Evolutionary conservation across 331 rosid species (phyloP).

Genomic region (Pyrus hybrid): DNA sequence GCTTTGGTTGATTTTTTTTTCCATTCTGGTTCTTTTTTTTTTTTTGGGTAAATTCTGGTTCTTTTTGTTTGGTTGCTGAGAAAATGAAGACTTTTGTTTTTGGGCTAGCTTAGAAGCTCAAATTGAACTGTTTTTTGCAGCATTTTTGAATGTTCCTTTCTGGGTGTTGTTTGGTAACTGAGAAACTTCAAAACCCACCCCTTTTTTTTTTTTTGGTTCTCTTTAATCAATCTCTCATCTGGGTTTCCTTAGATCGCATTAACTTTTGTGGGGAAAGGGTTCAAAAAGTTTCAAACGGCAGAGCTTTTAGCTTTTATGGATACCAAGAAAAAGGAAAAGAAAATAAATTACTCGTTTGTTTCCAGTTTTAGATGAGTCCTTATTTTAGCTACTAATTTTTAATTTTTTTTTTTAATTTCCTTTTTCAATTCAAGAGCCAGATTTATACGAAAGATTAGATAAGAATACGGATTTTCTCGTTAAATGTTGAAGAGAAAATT

Average conservation of each 20-base stretch:
- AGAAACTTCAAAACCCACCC: neutral
- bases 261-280: neutral
- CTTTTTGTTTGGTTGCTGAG: neutral
- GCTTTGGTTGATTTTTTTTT: neutral
- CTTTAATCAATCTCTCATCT: neutral
- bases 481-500: slow-evolving; percentile 1
- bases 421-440: neutral
- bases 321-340: neutral
- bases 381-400: neutral
- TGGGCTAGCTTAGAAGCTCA: neutral
- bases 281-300: neutral
- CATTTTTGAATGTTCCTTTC: neutral
- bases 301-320: neutral
- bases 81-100: neutral
- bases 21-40: neutral
- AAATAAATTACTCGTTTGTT: neutral
- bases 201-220: neutral
- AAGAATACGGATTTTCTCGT: too few relatives aligned
- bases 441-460: neutral
- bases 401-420: neutral
- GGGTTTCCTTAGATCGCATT: slow-evolving; percentile 5
- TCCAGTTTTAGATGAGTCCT: neutral
- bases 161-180: neutral
- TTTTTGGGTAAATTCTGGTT: too few relatives aligned
- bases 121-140: neutral